Evolutionary conservation across 495 filamentous ascomycete genomes (phyloP).

Genomic region (Penicillium egyptiacum): DNA sequence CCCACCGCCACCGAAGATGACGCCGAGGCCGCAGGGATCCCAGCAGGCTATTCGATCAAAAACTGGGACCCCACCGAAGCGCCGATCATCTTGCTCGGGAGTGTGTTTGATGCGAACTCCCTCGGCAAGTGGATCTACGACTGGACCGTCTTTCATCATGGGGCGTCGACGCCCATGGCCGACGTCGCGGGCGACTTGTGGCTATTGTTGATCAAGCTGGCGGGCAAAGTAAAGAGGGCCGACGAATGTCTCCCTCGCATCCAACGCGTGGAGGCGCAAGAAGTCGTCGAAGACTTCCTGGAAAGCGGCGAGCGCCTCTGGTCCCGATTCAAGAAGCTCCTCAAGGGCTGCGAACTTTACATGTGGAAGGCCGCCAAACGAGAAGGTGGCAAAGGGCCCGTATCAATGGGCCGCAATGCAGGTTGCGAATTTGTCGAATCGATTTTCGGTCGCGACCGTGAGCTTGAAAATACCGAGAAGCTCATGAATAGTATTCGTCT

Average conservation of each 20-base stretch:
- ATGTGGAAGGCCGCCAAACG: slow-evolving; percentile 81
- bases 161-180: slow-evolving; percentile 79
- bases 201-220: slow-evolving; percentile 93
- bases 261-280: slow-evolving; percentile 65
- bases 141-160: slow-evolving; percentile 95
- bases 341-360: slow-evolving; percentile 87
- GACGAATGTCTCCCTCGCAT: slow-evolving; percentile 78
- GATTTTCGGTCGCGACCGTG: slow-evolving; percentile 90
- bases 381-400: slow-evolving; percentile 57
- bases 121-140: slow-evolving; percentile 99
- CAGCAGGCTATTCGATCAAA: slow-evolving; percentile 89
- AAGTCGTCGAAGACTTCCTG: slow-evolving; percentile 88
- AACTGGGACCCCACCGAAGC: slow-evolving; percentile 98
- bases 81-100: slow-evolving; percentile 89
- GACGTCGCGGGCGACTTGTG: slow-evolving; percentile 94
- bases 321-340: slow-evolving; percentile 78
- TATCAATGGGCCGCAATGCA: slow-evolving; percentile 87
- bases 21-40: slow-evolving; percentile 77
- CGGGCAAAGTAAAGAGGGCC: slow-evolving; percentile 90
- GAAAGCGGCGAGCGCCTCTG: slow-evolving; percentile 88
- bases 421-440: slow-evolving; percentile 97
- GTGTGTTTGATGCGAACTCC: slow-evolving; percentile 96
- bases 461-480: slow-evolving; percentile 90
- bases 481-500: slow-evolving; percentile 90
- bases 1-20: slow-evolving; percentile 83